Percentiles rank a stretch among this genome's conserved stretches.
These are phyloP conservation scores for Warburgia ugandensis DNA, from an alignment of 164 flowering plant genomes.

Conservation along the genomic window DNA sequence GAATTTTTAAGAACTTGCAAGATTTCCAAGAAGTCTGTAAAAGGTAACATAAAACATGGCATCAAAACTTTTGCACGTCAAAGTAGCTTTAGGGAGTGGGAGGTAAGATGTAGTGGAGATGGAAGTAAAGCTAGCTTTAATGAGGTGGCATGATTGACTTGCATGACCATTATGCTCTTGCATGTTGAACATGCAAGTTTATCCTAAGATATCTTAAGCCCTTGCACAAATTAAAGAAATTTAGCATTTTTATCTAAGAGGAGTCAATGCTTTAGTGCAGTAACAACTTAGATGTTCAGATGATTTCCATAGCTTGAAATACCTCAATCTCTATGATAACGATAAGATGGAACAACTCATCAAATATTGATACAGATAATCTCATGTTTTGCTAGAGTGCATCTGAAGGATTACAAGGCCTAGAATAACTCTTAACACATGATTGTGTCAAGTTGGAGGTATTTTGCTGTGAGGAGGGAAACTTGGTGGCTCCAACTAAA, in stretches of 20 bases:
- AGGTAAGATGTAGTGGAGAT: not conserved
- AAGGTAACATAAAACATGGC: constrained; percentile 3
- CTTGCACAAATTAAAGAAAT: not conserved
- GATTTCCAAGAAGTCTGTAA: not conserved
- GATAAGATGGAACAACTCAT: not conserved
- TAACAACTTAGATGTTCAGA: not conserved
- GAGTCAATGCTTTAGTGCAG: not conserved
- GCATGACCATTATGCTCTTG: not conserved
- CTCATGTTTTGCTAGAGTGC: not conserved
- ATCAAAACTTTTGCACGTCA: constrained; percentile 1
- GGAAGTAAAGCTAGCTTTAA: not conserved
- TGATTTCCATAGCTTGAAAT: not conserved
- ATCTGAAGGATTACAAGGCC: not conserved
- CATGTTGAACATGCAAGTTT: constrained; percentile 1
- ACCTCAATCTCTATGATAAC: not conserved
- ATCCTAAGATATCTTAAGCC: not conserved
- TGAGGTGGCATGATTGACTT: not conserved
- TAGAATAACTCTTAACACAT: not conserved
- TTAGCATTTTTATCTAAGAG: not conserved
- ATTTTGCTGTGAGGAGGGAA: not conserved
- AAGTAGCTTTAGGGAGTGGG: constrained; percentile 7
- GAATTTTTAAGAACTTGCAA: constrained; percentile 3
- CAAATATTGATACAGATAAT: no score
- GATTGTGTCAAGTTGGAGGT: not conserved
- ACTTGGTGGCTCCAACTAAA: not conserved